phyloP scores from a whole-genome alignment of 2,329 filamentous ascomycete genomes.

The Monilinia fructigena region DNA sequence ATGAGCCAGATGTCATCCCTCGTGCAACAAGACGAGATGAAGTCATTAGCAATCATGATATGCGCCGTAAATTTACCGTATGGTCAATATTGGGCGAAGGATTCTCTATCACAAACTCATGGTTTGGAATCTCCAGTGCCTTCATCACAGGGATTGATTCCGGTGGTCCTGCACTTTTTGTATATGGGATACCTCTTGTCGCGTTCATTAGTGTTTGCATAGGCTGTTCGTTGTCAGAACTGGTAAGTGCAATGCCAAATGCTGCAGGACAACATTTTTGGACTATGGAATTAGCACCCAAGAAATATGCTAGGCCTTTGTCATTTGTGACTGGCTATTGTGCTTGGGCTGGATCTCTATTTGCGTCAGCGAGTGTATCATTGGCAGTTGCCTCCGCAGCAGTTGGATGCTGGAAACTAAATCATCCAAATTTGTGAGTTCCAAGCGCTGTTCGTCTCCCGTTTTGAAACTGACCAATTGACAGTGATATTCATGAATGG shows the following conservation, averaged over 20 bases:
- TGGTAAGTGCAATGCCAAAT: slow-evolving; percentile 23
- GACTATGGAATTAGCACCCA: slow-evolving; percentile 20
- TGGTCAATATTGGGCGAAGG: slow-evolving; percentile 23
- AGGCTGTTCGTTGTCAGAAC: slow-evolving; percentile 20
- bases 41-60: not conserved
- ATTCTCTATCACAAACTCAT: slow-evolving; percentile 21
- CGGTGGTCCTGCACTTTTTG: slow-evolving; percentile 21
- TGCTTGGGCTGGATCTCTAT: slow-evolving; percentile 21
- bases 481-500: slow-evolving; percentile 10
- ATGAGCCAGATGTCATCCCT: not conserved
- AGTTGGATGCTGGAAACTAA: slow-evolving; percentile 20
- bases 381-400: slow-evolving; percentile 19
- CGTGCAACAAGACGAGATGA: not conserved
- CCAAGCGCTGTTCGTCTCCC: not conserved
- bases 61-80: slow-evolving; percentile 21
- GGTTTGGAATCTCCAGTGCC: slow-evolving; percentile 23
- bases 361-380: slow-evolving; percentile 19
- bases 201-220: slow-evolving; percentile 13
- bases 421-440: slow-evolving; percentile 20
- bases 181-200: slow-evolving; percentile 19
- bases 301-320: slow-evolving; percentile 20
- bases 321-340: slow-evolving; percentile 21
- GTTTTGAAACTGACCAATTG: not conserved
- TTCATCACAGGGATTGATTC: slow-evolving; percentile 21
- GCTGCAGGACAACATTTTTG: slow-evolving; percentile 24